Base-by-base conservation (phyloP, 805 yeast genomes). In the Metschnikowia anglica region DNA sequence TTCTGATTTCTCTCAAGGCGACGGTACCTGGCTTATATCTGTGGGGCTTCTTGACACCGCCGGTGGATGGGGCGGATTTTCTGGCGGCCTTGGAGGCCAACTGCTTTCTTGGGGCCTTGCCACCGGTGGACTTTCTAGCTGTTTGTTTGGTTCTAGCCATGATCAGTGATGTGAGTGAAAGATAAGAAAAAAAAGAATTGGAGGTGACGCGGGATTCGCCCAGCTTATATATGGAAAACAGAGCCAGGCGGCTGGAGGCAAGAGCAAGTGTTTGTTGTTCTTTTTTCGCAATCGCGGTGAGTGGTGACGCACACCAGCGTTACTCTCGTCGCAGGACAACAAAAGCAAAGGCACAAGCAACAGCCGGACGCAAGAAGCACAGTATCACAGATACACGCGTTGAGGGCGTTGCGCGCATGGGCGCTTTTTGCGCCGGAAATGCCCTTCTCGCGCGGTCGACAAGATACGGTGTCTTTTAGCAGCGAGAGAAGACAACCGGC, bases 11-110 rank as follows among this genome's bases (percentile, higher is more conserved):
- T 77, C 96, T 84, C 69, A 88, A 79, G 51, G 97, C 97, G 62
- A 85, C 93, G 64, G 93, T 87, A 82, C 96, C 96, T 74, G 96
- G 95, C 86, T 85, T 85, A 78, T 87, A 88, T 85, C 96, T 86
- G 82, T 86, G 95, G 53, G 93, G 93, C 72, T 85, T 85, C 82
- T 85, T 85, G 61, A 86, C 93, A 83, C 95, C 95, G 68, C 93
- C 93, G 50, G 89, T 78, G 42, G 88, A 77, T 81, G 95, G 95
- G 39, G 95, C 95, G 30, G 93, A 85, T 66, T 85, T 85, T 85
- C 95, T 85, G 53, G 95, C 95, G 60, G 93, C 95, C 76, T 85
- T 85, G 48, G 95, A 85, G 53, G 95, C 95, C 62, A 85, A 76
- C 72, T 85, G 95, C 73, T 85, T 86, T 85, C 95, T 85, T 81